These are phyloP conservation scores for Sonneratia alba DNA, from an alignment of 345 rosid species.

Conservation along the genomic window DNA sequence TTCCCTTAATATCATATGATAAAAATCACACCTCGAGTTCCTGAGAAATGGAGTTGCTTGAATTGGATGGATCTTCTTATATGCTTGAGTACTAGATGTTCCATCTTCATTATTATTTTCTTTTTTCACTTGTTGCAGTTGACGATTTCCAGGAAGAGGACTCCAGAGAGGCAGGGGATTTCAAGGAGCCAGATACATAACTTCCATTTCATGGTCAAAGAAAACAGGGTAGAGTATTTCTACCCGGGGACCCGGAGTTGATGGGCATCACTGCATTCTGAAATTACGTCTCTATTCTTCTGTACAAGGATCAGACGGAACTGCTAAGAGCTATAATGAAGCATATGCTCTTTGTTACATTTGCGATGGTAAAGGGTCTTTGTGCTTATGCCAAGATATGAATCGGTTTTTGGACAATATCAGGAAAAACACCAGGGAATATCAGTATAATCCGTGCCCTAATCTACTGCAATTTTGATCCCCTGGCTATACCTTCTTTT, in stretches of 20 bases:
- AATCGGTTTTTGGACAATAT: background rate
- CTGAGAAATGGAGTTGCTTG: background rate
- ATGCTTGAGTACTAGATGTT: background rate
- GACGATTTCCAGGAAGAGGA: constrained; percentile 48
- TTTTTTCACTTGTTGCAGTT: constrained; percentile 30
- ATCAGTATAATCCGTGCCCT: background rate
- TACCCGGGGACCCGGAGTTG: constrained; percentile 54
- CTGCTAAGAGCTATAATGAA: background rate
- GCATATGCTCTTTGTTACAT: background rate
- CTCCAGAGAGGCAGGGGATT: constrained; percentile 16
- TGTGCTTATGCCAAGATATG: background rate
- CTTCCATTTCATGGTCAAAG: constrained; percentile 79
- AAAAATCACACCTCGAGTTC: background rate
- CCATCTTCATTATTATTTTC: background rate
- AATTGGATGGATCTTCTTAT: background rate
- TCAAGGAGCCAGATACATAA: constrained; percentile 44
- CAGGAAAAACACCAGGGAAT: background rate
- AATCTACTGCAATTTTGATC: background rate
- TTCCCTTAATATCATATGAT: background rate
- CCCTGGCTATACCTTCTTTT: background rate
- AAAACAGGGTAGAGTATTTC: constrained; percentile 61
- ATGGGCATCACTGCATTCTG: background rate
- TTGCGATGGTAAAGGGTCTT: background rate
- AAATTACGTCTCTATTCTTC: background rate
- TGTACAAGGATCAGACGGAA: background rate